Base-by-base conservation (phyloP, 1,139 yeast species). In the Pichia sp. region DNA sequence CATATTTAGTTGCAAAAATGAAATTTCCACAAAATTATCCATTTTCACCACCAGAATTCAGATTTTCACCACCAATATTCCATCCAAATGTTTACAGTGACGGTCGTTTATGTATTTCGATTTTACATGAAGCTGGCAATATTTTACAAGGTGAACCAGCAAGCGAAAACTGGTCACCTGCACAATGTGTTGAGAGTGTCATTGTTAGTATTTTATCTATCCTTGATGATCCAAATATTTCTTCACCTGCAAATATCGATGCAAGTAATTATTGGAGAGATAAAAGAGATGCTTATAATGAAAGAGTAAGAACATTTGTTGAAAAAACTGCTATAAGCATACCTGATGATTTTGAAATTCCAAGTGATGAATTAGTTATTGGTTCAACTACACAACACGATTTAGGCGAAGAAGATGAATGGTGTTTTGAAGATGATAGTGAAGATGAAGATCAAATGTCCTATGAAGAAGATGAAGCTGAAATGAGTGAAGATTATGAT, bases 1-100 rank as follows among this genome's bases (percentile, higher is more conserved):
- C 97, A n/a, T 91, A 87, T 69, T 87, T 91, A 72, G 87, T 84
- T 68, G 96, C 96, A 29, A 95, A 88, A 68, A 88, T 91, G 96
- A 76, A 86, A 61, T 91, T 91, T 71, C 98, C 98, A 3, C 73
- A 77, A 39, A 96, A 90, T 69, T 91, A 84, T 71, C 98, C 98
- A 2, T 91, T 81, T 67, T 75, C 87, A 19, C 98, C 98, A 31
- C 98, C 98, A 48, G 81, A 85, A 46, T 91, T 90, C 72, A 76
- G 95, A 63, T 91, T 91, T 74, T 84, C 95, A n/a, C 96, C 97
- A 16, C 87, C 96, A 52, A 87, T 91, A 61, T 90, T 84, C 72
- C 98, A 91, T 65, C 98, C 98, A 30, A 91, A 91, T 68, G 95
- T 91, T 54, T 91, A 91, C 71, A 79, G 89, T 58, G 97, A 91